Evolutionary conservation across 2,329 filamentous ascomycete species (phyloP).

Genomic region (Penicillium crustosum): DNA sequence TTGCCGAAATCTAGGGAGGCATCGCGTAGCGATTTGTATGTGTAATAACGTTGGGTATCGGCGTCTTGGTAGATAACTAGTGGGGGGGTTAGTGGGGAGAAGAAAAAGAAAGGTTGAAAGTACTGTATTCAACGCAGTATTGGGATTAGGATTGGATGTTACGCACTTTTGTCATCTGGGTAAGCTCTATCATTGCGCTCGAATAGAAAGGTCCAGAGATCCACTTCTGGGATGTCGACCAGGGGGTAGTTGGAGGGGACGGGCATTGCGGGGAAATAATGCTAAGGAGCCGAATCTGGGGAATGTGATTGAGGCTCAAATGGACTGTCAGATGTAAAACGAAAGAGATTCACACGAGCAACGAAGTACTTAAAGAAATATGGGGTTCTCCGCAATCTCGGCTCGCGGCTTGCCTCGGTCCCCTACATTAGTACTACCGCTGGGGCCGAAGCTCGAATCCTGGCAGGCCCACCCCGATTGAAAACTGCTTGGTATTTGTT

Average conservation of each 20-base stretch:
- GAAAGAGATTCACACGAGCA: neutral
- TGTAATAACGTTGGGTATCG: slow-evolving; percentile 68
- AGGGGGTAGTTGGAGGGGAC: slow-evolving; percentile 64
- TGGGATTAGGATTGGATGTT: neutral
- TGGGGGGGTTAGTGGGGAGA: slow-evolving; percentile 12
- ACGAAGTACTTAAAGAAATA: neutral
- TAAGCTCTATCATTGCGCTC: slow-evolving; percentile 65
- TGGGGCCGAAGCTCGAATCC: no score
- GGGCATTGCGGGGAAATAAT: slow-evolving; percentile 55
- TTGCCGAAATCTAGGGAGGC: slow-evolving; percentile 74
- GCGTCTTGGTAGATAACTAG: slow-evolving; percentile 76
- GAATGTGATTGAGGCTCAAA: slow-evolving; percentile 3
- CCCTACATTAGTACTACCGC: neutral
- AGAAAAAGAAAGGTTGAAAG: no score
- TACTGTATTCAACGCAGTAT: neutral
- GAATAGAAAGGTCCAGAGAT: slow-evolving; percentile 78
- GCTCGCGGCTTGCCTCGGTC: slow-evolving; percentile 23
- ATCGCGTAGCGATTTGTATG: slow-evolving; percentile 64
- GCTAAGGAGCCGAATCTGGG: slow-evolving; percentile 15
- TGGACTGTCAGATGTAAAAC: neutral
- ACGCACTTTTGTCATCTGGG: slow-evolving; percentile 69
- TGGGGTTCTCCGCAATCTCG: slow-evolving; percentile 19
- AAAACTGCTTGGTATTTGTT: neutral
- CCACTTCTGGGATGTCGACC: slow-evolving; percentile 69
- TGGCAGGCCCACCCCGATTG: no score